These are phyloP conservation scores for Dendrocalamus sinicus DNA, from an alignment of 176 grass and related monocot species.

Conservation along the genomic window DNA sequence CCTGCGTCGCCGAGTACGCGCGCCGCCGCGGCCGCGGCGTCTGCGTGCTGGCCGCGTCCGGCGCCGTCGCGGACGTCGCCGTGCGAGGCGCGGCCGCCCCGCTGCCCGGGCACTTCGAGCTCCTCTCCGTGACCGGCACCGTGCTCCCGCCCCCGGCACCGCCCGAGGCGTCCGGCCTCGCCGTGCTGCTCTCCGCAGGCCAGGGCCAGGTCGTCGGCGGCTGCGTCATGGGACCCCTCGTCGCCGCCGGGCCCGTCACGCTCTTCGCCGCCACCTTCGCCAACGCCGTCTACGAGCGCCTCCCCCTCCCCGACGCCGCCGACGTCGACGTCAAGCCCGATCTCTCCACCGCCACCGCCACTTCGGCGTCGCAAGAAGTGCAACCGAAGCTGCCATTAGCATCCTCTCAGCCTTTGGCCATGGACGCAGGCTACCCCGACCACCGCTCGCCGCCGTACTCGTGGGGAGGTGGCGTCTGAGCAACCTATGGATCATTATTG, in stretches of 20 bases:
- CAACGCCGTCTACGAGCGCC: constrained; percentile 70
- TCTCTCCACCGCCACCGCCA: constrained; percentile 29
- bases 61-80: constrained; percentile 55
- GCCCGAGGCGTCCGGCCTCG: constrained; percentile 49
- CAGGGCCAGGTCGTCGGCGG: constrained; percentile 63
- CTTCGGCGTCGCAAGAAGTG: constrained; percentile 20
- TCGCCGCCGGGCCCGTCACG: constrained; percentile 47
- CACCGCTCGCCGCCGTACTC: constrained; percentile 57
- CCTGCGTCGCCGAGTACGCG: constrained; percentile 73
- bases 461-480: constrained; percentile 46
- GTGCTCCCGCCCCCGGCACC: constrained; percentile 60
- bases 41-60: constrained; percentile 60
- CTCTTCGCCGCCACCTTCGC: constrained; percentile 62
- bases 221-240: constrained; percentile 51
- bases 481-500: constrained; percentile 5
- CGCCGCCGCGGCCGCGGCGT: constrained; percentile 59
- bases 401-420: constrained; percentile 23
- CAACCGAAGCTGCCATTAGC: constrained; percentile 24
- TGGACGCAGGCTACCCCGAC: constrained; percentile 30
- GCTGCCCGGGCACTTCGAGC: constrained; percentile 43
- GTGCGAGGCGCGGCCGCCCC: constrained; percentile 42
- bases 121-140: constrained; percentile 56
- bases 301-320: constrained; percentile 49
- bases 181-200: constrained; percentile 50
- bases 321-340: constrained; percentile 54